Base-by-base conservation (phyloP, 257 asterid genomes). In the Scutellaria galericulata region DNA sequence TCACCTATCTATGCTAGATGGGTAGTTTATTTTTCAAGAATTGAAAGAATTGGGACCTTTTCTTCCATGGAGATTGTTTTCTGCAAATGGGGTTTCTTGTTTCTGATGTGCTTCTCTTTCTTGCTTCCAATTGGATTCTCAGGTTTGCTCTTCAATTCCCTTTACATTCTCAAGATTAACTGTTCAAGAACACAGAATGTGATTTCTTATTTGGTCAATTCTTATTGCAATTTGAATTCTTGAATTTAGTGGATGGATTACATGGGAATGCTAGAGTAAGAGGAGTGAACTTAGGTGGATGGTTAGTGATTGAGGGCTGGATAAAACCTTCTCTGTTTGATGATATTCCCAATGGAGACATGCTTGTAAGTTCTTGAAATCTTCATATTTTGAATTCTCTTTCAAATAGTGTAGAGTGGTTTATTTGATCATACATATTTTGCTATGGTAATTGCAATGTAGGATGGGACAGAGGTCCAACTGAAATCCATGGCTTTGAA, bases 211-310 rank as follows among this genome's bases (percentile, higher is more conserved):
- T 44, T 63, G 9, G 64, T 67, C 13, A 24, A 22, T 2, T 40
- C 37, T 22, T 47, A 20, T 9, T 31, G 37, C 24, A 14, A 48
- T 37, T 14, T 57, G 51, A 27, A 78, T 78, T 75, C 55, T 63
- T 61, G 54, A 79, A 51, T 78, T 10, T 73, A 91, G 92, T 89
- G 79, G 87, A 80, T 71, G 96, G 90, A 65, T 59, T 89, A 59
- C 82, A 45, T 55, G 92, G 83, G 46, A 73, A 76, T 77, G 71
- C 86, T 68, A 84, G 82, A 80, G 94, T 86, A 51, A 81, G 91
- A 82, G 97, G 91, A 68, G 97, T 91, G 83, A 91, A 89, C 63
- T 85, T 91, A 68, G 97, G 97, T 73, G 96, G 97, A 64, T 89
- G 97, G 97, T 78, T 91, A 77, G 93, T 91, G 15, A 78, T 91